A percentile compares a stretch with the other conserved stretches of the same genome.
Conservation (phyloP, 169 alveolate species). For the Eimeria tenella region DNA sequence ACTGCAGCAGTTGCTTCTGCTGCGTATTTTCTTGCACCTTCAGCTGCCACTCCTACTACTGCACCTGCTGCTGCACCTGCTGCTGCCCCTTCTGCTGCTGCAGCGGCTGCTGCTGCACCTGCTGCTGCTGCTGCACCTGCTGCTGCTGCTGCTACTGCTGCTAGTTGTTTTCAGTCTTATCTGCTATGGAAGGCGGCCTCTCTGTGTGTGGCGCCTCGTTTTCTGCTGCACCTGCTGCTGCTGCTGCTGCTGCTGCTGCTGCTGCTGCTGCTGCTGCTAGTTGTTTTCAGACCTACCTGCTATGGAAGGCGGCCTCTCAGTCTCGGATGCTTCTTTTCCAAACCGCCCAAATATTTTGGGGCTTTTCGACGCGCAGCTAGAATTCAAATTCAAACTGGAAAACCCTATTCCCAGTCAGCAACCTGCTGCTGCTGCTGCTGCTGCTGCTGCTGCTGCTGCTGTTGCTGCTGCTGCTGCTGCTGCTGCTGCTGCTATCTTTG, state of each 20-base stretch:
- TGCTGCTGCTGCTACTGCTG: not conserved
- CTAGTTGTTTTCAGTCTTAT: not conserved
- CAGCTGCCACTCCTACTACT: too few species aligned
- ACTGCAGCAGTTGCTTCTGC: too few species aligned
- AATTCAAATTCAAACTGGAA: not conserved
- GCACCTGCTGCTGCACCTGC: not conserved
- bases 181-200: not conserved
- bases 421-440: not conserved
- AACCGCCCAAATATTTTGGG: not conserved
- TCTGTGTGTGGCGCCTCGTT: not conserved
- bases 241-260: too few species aligned
- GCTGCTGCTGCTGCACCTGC: too few species aligned
- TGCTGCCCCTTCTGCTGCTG: not conserved
- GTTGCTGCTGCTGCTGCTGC: too few species aligned
- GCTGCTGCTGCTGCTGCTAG: not conserved
- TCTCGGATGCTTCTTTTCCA: not conserved
- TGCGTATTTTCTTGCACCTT: too few species aligned
- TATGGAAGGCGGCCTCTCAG: not conserved
- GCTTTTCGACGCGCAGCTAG: not conserved
- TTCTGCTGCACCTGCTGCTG: too few species aligned
- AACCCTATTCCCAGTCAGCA: not conserved
- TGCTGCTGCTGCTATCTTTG: too few species aligned
- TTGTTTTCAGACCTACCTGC: not conserved
- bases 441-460: too few species aligned
- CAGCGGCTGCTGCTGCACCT: not conserved